Percentiles rank a stretch among this genome's conserved stretches.
phyloP scores from a whole-genome alignment of 1,284 basidiomycete genomes.

The Peniophora sp. region DNA sequence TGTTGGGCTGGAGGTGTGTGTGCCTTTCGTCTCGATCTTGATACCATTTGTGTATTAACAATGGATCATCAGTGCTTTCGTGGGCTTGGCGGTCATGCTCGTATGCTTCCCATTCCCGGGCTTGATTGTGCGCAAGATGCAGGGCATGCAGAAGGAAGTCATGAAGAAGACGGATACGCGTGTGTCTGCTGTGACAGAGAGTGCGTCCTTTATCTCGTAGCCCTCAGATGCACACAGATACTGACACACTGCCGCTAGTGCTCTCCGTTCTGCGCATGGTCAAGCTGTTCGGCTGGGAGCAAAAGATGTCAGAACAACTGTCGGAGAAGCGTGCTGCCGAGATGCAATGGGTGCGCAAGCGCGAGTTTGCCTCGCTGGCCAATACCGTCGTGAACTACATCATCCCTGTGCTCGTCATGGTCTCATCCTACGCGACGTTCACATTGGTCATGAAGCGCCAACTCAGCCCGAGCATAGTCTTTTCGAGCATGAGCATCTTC shows the following conservation, averaged over 20 bases:
- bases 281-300: conserved; percentile 58
- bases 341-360: conserved; percentile 36
- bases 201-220: conserved; percentile 15
- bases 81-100: conserved; percentile 48
- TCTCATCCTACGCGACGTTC: not conserved
- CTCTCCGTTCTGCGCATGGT: conserved; percentile 42
- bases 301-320: conserved; percentile 33
- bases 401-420: conserved; percentile 41
- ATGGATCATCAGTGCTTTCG: conserved; percentile 26
- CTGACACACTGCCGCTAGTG: conserved; percentile 11
- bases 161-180: conserved; percentile 37
- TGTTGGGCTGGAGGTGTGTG: not conserved
- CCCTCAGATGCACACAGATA: conserved; percentile 1
- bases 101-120: conserved; percentile 44
- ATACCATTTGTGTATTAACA: not conserved
- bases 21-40: not conserved
- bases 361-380: conserved; percentile 29
- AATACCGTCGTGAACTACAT: conserved; percentile 34
- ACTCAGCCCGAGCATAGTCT: conserved; percentile 17
- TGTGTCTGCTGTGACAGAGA: conserved; percentile 42
- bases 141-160: conserved; percentile 21
- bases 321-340: conserved; percentile 48
- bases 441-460: conserved; percentile 17
- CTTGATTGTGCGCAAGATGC: conserved; percentile 20
- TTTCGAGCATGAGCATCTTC: conserved; percentile 19